Base-by-base conservation (phyloP, 495 filamentous ascomycete species). In the Tirmania nivea region DNA sequence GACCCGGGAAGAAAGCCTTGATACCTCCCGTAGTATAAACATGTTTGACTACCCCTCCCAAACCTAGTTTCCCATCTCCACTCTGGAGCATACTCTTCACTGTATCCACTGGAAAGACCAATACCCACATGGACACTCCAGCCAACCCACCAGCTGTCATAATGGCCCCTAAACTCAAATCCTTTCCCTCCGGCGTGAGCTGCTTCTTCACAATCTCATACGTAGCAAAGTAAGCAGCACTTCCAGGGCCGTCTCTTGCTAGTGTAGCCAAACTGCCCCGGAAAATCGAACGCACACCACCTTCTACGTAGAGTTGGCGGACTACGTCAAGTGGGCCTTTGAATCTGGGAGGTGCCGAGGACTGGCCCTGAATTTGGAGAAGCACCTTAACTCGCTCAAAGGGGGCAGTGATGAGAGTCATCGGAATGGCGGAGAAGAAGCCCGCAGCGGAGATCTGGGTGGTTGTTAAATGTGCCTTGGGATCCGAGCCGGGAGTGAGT, bases 331-430 rank as follows among this genome's bases (percentile, higher is more conserved):
- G 47, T 37, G 85, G 87, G 59, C 88, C 88, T 12, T 75, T 73
- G 71, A 95, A 97, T 66, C 85, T 87, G 68, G 94, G 93, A 68
- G 94, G 79, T 57, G 89, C 90, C 0, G 86, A 80, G 0, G 80
- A 76, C 67, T 95, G 89, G 57, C 89, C 88, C 66, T 96, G 90
- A 56, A 96, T 93, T 68, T 97, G 90, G 3, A 97, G 79, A 50
- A 96, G 85, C 16, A 97, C 88, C 71, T 97, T 97, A 59, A 97
- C 87, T 57, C 90, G 88, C 76, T 97, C 90, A 62, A 97, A 95
- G 54, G 92, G 90, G 0, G 92, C 90, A 3, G 90, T 96, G 70
- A 97, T 95, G 66, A 86, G 66, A 0, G 92, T 97, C 87, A 94
- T 94, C 59, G 90, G 90, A 56, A 97, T 85, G 49, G 90, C 90